These are phyloP conservation scores for Alternaria consortialis DNA, from an alignment of 2,329 filamentous ascomycete species.

Conservation along the genomic window DNA sequence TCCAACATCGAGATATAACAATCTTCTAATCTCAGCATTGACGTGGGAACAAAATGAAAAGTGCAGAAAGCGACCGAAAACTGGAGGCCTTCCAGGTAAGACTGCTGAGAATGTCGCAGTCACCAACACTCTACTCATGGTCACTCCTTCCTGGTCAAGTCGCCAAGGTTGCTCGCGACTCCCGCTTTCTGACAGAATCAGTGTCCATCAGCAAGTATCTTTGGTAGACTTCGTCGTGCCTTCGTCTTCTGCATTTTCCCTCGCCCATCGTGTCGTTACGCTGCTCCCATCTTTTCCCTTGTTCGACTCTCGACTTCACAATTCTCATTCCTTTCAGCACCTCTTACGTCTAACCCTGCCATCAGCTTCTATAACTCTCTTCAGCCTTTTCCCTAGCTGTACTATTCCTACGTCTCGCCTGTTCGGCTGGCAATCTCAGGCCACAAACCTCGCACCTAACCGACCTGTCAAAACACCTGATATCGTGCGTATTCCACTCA, in stretches of 20 bases:
- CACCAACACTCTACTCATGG: not conserved
- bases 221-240: not conserved
- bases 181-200: not conserved
- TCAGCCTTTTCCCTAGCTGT: not conserved
- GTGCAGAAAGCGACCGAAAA: not conserved
- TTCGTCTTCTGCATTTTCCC: not conserved
- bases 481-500: not conserved
- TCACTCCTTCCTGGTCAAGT: not conserved
- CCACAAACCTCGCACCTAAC: slow-evolving; percentile 1
- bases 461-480: not conserved
- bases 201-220: not conserved
- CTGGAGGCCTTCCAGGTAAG: not conserved
- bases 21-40: too few species aligned
- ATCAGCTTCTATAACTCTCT: slow-evolving; percentile 4
- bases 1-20: too few species aligned
- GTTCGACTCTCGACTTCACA: not conserved
- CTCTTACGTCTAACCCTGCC: not conserved
- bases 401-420: not conserved
- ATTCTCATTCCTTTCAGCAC: not conserved
- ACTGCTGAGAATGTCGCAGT: not conserved
- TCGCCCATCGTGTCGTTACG: not conserved
- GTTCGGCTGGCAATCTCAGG: slow-evolving; percentile 5
- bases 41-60: too few species aligned
- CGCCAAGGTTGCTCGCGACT: not conserved
- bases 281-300: not conserved